phyloP scores from a whole-genome alignment of 2,329 filamentous ascomycete species.

The Ophiocordyceps polyrhachis-furcata region DNA sequence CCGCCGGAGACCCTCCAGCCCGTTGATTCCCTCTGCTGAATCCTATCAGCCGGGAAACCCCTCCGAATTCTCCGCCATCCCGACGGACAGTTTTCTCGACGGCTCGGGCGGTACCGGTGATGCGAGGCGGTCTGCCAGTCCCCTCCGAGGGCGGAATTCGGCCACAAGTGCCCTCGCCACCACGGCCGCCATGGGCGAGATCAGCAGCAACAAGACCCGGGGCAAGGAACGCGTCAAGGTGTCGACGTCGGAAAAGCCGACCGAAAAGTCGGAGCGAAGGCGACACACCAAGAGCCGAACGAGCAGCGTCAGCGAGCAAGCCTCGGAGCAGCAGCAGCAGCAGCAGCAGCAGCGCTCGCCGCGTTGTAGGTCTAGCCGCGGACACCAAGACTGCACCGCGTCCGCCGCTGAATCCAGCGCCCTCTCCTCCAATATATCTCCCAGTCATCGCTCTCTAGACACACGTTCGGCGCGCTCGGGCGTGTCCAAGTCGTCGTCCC shows the following conservation, averaged over 20 bases:
- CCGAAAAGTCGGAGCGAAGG: slow-evolving; percentile 31
- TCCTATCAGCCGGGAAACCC: slow-evolving; percentile 45
- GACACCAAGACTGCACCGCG: slow-evolving; percentile 31
- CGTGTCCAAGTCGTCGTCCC: slow-evolving; percentile 44
- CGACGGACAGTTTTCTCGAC: slow-evolving; percentile 41
- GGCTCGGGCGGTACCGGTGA: slow-evolving; percentile 30
- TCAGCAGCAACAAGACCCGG: slow-evolving; percentile 25
- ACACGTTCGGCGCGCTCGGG: slow-evolving; percentile 32
- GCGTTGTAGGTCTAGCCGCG: slow-evolving; percentile 30
- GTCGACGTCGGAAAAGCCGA: slow-evolving; percentile 19
- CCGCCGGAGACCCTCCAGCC: slow-evolving; percentile 48
- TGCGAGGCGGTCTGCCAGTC: slow-evolving; percentile 22
- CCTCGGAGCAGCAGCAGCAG: slow-evolving; percentile 17
- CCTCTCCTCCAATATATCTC: slow-evolving; percentile 32
- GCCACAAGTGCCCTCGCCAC: too few species aligned
- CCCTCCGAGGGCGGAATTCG: slow-evolving; percentile 11
- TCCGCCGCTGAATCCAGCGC: slow-evolving; percentile 36
- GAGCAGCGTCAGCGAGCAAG: slow-evolving; percentile 28
- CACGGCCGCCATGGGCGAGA: slow-evolving; percentile 20
- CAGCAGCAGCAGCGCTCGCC: slow-evolving; percentile 20
- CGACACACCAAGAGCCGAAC: slow-evolving; percentile 27
- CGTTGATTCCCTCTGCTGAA: slow-evolving; percentile 37
- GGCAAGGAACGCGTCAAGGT: slow-evolving; percentile 22
- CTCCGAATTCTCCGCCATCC: slow-evolving; percentile 73
- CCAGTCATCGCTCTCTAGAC: slow-evolving; percentile 36